These are phyloP conservation scores for Kregervanrija delftensis DNA, from an alignment of 805 yeast species.

Conservation along the genomic window DNA sequence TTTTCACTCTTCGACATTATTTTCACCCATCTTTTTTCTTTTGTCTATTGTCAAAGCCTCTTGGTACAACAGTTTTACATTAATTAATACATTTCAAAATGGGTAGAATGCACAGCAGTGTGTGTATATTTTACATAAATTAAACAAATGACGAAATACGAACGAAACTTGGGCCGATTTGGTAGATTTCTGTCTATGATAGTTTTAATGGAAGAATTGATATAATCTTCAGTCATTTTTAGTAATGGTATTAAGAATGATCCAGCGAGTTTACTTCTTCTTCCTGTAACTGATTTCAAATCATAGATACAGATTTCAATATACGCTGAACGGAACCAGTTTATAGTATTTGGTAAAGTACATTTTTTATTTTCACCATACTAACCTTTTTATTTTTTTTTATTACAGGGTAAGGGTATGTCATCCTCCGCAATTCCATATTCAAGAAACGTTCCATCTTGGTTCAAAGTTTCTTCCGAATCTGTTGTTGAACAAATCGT, in stretches of 20 bases:
- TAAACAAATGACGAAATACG: constrained; percentile 13
- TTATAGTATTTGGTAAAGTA: constrained; percentile 31
- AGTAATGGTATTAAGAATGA: neutral
- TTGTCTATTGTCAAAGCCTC: no score
- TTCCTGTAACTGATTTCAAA: neutral
- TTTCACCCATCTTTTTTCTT: no score
- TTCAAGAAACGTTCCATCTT: constrained; percentile 97
- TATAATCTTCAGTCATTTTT: no score
- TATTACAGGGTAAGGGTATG: constrained; percentile 91
- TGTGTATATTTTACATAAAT: constrained; percentile 42
- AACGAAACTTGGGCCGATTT: constrained; percentile 27
- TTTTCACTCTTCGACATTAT: no score
- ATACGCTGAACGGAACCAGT: constrained; percentile 47
- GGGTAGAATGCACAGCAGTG: constrained; percentile 99
- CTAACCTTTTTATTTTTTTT: constrained; percentile 11
- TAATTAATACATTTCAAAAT: constrained; percentile 44
- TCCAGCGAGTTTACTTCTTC: neutral
- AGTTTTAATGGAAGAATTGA: no score
- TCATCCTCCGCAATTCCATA: constrained; percentile 98
- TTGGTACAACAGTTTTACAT: neutral
- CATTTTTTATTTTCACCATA: constrained; percentile 28
- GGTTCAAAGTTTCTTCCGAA: constrained; percentile 97
- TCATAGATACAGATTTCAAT: neutral
- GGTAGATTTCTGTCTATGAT: constrained; percentile 17
- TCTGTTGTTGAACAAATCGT: constrained; percentile 95